Evolutionary conservation across 2,329 filamentous ascomycete genomes (phyloP).

Genomic region (Diplodia mutila): DNA sequence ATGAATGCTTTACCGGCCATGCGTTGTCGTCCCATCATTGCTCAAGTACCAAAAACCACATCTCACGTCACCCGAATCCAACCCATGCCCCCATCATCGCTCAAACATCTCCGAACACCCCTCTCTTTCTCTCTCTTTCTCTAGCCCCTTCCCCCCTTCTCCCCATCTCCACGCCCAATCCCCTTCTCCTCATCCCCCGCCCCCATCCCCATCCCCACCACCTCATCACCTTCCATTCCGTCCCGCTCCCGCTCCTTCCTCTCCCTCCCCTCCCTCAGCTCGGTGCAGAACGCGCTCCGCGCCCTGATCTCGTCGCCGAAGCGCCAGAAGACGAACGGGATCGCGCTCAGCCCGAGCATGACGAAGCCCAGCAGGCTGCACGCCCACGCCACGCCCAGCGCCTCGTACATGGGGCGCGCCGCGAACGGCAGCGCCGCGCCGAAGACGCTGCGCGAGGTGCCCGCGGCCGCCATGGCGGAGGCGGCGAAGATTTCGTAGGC

Average conservation of each 20-base stretch:
- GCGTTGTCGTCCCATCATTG: neutral
- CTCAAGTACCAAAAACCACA: neutral
- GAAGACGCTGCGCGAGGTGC: constrained; percentile 76
- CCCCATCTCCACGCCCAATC: no score
- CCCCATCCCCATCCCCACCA: neutral
- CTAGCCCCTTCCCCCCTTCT: neutral
- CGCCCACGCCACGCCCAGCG: constrained; percentile 71
- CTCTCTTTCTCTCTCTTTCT: no score
- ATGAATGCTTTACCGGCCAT: neutral
- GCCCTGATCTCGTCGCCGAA: constrained; percentile 59
- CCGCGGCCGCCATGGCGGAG: constrained; percentile 80
- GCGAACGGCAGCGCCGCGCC: constrained; percentile 63
- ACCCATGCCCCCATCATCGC: neutral
- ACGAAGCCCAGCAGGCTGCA: constrained; percentile 56
- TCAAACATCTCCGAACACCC: neutral
- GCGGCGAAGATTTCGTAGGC: constrained; percentile 77
- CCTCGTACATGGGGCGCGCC: constrained; percentile 63
- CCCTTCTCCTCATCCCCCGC: no score
- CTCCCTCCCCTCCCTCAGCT: constrained; percentile 52
- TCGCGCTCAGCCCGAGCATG: constrained; percentile 54
- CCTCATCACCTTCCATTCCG: constrained; percentile 1
- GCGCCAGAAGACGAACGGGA: constrained; percentile 63
- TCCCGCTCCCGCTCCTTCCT: constrained; percentile 33
- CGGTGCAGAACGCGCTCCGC: constrained; percentile 65
- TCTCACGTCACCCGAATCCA: neutral